Base-by-base conservation (phyloP, 371 early-diverging fungal genomes). In the Encephalitozoon hellem region DNA sequence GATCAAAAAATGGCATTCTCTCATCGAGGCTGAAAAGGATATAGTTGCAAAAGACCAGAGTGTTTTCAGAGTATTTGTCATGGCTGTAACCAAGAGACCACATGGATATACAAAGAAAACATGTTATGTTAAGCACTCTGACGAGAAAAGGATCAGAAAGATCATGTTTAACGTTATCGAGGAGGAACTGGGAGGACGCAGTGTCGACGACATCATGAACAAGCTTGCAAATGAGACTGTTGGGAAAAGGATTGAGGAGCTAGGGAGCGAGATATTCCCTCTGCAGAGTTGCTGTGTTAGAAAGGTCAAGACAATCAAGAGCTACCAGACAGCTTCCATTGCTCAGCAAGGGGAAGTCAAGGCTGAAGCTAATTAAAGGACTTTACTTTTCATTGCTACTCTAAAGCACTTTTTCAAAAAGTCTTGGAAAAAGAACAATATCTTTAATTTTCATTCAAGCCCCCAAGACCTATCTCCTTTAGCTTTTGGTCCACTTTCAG, bases 1-100 rank as follows among this genome's bases (percentile, higher is more conserved):
- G 87, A 93, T 97, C 87, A 94, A 93, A 91, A 99, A 97, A 90
- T 96, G 97, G 97, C 96, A 95, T 89, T 89, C 97, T 77, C 88
- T 96, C 74, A 94, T 99, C 75, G 97, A 97, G 88, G 95, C 95
- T 77, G 89, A 91, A 87, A 89, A 92, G 63, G 97, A 97, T 86
- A 91, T 97, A 88, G 95, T 94, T 90, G 96, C 99, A 86, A 94
- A 94, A 83, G 99, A 99, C 88, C 97, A 96, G 79, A 95, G 95
- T 90, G 88, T 93, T 78, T 88, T 97, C 84, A 94, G 99, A 86
- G 87, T 96, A 79, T 97, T 97, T 86, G 88, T 90, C 83, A 92
- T 95, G 84, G 94, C 91, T 78, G 95, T 97, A 91, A 97, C 98
- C 88, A 89, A 91, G 88, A 90, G 93, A 84, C 90, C 92, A 82